phyloP scores from a whole-genome alignment of 2,329 filamentous ascomycete genomes.

The Sporothrix dimorphospora region DNA sequence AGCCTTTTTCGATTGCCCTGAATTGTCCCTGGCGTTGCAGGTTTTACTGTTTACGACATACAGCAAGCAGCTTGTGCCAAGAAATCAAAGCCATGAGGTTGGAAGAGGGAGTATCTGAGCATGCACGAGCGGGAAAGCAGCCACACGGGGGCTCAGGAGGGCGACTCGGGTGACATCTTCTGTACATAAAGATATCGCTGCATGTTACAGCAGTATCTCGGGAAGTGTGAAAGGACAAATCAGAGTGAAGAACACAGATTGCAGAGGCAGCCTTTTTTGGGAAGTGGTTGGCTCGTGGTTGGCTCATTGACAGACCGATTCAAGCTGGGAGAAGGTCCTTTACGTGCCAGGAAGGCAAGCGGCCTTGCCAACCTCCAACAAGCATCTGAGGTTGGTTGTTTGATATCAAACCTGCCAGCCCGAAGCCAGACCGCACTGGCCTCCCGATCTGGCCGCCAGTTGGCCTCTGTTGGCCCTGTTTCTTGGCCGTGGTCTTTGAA shows the following conservation, averaged over 20 bases:
- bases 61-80: not conserved
- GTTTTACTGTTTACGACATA: not conserved
- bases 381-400: not conserved
- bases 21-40: not conserved
- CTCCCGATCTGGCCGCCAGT: not conserved
- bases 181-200: not conserved
- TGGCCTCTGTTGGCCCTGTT: not conserved
- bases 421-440: not conserved
- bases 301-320: not conserved
- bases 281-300: not conserved
- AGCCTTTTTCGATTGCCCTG: not conserved
- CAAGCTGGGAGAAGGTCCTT: not conserved
- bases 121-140: not conserved
- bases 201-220: not conserved
- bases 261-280: not conserved
- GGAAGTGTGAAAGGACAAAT: not conserved
- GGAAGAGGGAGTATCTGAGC: not conserved
- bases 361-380: slow-evolving; percentile 4
- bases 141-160: not conserved
- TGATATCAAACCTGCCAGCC: slow-evolving; percentile 2
- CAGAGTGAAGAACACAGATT: not conserved
- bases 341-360: not conserved
- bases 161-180: not conserved
- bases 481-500: not conserved
- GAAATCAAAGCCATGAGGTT: not conserved